Evolutionary conservation across 1,139 yeast genomes (phyloP).

Genomic region (Eremothecium cymbalariae): DNA sequence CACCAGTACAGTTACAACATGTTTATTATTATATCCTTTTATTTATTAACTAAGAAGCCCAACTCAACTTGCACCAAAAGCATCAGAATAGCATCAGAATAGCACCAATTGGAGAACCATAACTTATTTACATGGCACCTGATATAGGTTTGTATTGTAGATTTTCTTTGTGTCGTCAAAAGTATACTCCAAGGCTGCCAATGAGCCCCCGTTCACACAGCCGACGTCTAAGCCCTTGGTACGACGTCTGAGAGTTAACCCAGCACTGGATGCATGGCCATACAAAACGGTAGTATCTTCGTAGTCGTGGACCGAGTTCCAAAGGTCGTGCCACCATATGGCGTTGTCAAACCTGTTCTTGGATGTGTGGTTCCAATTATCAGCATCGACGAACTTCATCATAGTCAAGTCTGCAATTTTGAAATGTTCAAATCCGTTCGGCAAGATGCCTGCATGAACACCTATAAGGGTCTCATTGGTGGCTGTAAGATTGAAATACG

Average conservation of each 20-base stretch:
- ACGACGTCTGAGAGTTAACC: slow-evolving; percentile 55
- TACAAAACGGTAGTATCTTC: slow-evolving; percentile 54
- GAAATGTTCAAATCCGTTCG: slow-evolving; percentile 20
- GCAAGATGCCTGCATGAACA: slow-evolving; percentile 30
- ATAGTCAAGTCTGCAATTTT: slow-evolving; percentile 19
- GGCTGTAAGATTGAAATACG: slow-evolving; percentile 14
- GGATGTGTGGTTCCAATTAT: slow-evolving; percentile 20
- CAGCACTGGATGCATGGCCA: slow-evolving; percentile 84
- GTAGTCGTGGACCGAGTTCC: slow-evolving; percentile 39
- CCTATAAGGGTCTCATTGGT: slow-evolving; percentile 17
- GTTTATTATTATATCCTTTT: too few relatives aligned
- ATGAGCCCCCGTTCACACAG: slow-evolving; percentile 66
- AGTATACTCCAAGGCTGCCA: slow-evolving; percentile 49
- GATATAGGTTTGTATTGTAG: slow-evolving; percentile 8
- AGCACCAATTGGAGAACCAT: too few relatives aligned
- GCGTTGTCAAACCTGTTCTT: slow-evolving; percentile 15
- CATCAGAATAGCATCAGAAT: too few relatives aligned
- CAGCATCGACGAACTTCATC: slow-evolving; percentile 27
- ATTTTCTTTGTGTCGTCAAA: slow-evolving; percentile 4
- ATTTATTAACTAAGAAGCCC: too few relatives aligned
- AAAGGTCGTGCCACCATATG: slow-evolving; percentile 27
- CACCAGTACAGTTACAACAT: too few relatives aligned
- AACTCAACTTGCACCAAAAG: too few relatives aligned
- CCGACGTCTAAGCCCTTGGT: slow-evolving; percentile 78
- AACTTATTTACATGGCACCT: slow-evolving; percentile 10